phyloP scores from a whole-genome alignment of 495 filamentous ascomycete species.

The Penicillium daleae region DNA sequence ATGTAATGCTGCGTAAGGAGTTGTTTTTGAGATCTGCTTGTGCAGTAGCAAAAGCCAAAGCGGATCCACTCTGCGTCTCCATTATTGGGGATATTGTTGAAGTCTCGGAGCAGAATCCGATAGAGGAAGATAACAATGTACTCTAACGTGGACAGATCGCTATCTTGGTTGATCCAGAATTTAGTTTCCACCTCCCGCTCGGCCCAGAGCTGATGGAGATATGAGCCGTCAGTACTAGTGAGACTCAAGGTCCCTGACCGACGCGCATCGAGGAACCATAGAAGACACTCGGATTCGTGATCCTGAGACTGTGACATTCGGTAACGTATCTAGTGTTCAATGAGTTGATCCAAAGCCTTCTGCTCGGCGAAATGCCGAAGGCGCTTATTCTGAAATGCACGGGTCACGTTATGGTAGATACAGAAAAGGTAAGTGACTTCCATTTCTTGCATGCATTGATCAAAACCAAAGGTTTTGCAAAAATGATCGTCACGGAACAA shows the following conservation, averaged over 20 bases:
- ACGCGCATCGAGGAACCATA: neutral
- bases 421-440: neutral
- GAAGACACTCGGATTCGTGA: neutral
- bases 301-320: neutral
- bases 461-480: neutral
- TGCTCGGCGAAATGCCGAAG: neutral
- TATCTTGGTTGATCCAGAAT: neutral
- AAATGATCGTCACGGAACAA: neutral
- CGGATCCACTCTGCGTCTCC: neutral
- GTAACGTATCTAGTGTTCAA: neutral
- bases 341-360: neutral
- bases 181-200: neutral
- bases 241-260: neutral
- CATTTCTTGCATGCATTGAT: neutral
- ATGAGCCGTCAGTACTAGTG: neutral
- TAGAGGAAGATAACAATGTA: neutral
- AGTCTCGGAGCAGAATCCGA: neutral
- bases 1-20: neutral
- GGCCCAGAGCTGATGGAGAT: neutral
- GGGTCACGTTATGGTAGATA: neutral
- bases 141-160: neutral
- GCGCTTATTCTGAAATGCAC: neutral
- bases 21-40: neutral
- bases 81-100: neutral
- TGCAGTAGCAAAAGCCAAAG: constrained; percentile 2